Conservation (phyloP, 495 filamentous ascomycete genomes). For the Aspergillus saccharolyticus region DNA sequence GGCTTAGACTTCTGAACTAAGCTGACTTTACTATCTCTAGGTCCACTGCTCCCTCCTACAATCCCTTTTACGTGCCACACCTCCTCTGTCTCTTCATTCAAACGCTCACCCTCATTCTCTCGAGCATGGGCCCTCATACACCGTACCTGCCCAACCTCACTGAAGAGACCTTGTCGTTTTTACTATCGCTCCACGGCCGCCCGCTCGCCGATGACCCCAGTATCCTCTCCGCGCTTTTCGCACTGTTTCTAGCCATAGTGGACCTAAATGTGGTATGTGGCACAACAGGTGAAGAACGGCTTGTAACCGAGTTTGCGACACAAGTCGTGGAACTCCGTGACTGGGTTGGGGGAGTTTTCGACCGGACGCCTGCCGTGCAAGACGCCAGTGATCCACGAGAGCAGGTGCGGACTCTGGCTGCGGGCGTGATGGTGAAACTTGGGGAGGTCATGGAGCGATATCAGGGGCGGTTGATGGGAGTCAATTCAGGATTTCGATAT, state of each 20-base stretch:
- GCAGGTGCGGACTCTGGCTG: slow-evolving; percentile 55
- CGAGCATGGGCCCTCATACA: slow-evolving; percentile 45
- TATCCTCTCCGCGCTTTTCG: slow-evolving; percentile 69
- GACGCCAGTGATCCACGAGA: slow-evolving; percentile 39
- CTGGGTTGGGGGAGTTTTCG: slow-evolving; percentile 59
- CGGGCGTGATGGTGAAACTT: slow-evolving; percentile 73
- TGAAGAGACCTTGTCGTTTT: slow-evolving; percentile 39
- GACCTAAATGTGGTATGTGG: slow-evolving; percentile 65
- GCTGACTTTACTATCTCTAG: slow-evolving; percentile 16
- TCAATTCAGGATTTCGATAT: slow-evolving; percentile 45
- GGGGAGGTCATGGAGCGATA: slow-evolving; percentile 79
- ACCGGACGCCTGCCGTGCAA: slow-evolving; percentile 49
- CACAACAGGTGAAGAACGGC: slow-evolving; percentile 57
- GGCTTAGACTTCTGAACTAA: neutral
- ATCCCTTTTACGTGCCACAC: slow-evolving; percentile 39
- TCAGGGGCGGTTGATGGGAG: slow-evolving; percentile 55
- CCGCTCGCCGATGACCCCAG: slow-evolving; percentile 50
- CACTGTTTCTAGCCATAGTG: slow-evolving; percentile 72
- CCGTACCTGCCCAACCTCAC: slow-evolving; percentile 42
- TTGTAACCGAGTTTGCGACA: slow-evolving; percentile 51
- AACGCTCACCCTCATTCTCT: slow-evolving; percentile 46
- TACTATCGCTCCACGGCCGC: slow-evolving; percentile 40
- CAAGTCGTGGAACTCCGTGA: slow-evolving; percentile 39
- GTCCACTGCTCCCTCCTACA: slow-evolving; percentile 33
- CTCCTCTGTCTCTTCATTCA: slow-evolving; percentile 48